Base-by-base conservation (phyloP, 202 grass and related monocot genomes). In the Elaeis oleifera region DNA sequence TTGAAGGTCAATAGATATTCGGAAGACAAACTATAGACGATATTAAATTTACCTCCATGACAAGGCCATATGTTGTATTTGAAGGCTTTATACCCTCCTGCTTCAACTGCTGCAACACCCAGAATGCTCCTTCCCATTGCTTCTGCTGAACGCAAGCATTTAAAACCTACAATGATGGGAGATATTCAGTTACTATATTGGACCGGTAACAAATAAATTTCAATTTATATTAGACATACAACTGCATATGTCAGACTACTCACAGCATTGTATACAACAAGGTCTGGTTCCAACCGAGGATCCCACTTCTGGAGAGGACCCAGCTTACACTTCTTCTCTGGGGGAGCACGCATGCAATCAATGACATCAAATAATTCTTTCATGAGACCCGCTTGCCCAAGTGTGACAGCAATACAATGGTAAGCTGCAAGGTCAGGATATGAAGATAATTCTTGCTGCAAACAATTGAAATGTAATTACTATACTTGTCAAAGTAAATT, bases 301-400 rank as follows among this genome's bases (percentile, higher is more conserved):
- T 91, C 81, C 92, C 87, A 96, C 57, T 81, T 85, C 74, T 91
- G 81, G 81, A 91, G 76, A 54, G 61, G 64, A 2, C 69, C 74
- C 50, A 85, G 50, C 50, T 91, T 88, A 56, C 83, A 89, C 65
- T 97, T 91, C 67, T 90, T 87, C 50, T 13, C 68, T 67, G 84
- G 87, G 62, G 65, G 57, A 74, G 76, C 82, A 76, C 53, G 59
- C 92, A 97, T 91, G 71, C 84, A 83, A 69, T 97, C 92, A 54
- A 97, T 91, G 24, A 97, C 81, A 85, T 97, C 87, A 67, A 97
- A 97, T 76, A 97, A 74, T 83, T 91, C 92, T 80, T 91, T 91
- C 74, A 97, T 72, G 70, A 97, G 79, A 54, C 92, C 92, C 75
- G 87, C 84, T 85, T 91, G 87, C 53, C 92, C 92, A 3, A 97